Conservation (phyloP, 2,329 filamentous ascomycete species). For the Neofusicoccum umdonicola region DNA sequence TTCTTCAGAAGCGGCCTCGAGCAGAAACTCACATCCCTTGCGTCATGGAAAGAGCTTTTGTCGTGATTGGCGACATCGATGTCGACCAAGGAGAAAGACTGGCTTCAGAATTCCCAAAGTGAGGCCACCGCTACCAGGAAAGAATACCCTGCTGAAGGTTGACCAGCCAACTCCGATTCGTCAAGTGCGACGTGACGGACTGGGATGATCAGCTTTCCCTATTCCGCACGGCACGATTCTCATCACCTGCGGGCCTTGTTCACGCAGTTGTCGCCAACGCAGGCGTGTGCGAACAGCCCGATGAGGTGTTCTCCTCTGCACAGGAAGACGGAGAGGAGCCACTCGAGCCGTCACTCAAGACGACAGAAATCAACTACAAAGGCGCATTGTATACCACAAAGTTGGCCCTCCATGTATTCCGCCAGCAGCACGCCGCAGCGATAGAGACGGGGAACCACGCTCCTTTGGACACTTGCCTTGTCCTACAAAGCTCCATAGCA, state of each 20-base stretch:
- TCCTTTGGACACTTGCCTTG: background rate
- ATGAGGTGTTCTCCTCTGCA: conserved; percentile 37
- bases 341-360: conserved; percentile 40
- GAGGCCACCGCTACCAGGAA: background rate
- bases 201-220: conserved; percentile 45
- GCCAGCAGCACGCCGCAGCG: conserved; percentile 19
- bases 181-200: conserved; percentile 43
- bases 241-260: conserved; percentile 40
- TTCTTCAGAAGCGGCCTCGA: background rate
- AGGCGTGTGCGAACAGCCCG: conserved; percentile 39
- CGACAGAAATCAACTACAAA: conserved; percentile 42
- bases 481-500: background rate
- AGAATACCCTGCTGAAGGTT: background rate
- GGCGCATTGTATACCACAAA: conserved; percentile 49
- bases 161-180: conserved; percentile 30
- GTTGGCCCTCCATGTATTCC: conserved; percentile 48
- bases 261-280: conserved; percentile 52
- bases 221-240: conserved; percentile 40
- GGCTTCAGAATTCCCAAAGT: background rate
- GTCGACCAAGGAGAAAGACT: background rate
- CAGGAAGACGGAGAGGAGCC: conserved; percentile 21
- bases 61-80: background rate
- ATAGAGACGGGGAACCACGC: background rate
- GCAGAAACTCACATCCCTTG: background rate
- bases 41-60: background rate